Percentiles rank a stretch among this genome's conserved stretches.
Evolutionary conservation across 2,329 filamentous ascomycete species (phyloP).

Genomic region (Talaromyces sp.): DNA sequence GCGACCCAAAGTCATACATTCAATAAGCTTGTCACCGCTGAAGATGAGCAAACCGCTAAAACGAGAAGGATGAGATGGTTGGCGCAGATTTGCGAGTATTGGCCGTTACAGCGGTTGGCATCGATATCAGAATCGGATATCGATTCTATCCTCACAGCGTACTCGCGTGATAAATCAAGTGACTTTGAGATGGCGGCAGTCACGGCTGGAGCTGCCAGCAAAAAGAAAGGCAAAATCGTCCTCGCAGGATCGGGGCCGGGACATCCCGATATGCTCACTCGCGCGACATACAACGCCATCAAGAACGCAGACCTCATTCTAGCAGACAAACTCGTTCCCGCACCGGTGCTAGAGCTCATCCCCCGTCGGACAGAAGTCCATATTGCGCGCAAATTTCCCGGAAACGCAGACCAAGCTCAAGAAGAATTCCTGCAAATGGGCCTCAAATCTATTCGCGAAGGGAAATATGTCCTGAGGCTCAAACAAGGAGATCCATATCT

Average conservation of each 20-base stretch:
- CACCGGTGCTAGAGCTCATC: conserved; percentile 80
- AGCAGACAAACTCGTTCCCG: conserved; percentile 59
- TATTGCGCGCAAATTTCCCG: conserved; percentile 95
- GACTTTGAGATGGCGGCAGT: conserved; percentile 18
- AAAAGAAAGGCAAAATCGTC: conserved; percentile 65
- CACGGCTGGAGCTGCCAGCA: conserved; percentile 6
- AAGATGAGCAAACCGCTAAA: conserved; percentile 69
- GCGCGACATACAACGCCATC: conserved; percentile 50
- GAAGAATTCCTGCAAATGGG: conserved; percentile 80
- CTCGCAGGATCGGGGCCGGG: conserved; percentile 90
- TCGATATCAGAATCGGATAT: conserved; percentile 76
- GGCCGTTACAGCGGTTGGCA: conserved; percentile 81
- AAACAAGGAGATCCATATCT: conserved; percentile 98
- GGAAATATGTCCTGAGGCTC: conserved; percentile 77
- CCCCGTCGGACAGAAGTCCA: conserved; percentile 83
- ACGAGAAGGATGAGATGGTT: conserved; percentile 87
- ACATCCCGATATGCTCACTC: conserved; percentile 85
- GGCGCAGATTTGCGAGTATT: conserved; percentile 96
- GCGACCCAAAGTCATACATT: conserved; percentile 69
- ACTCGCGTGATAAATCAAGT: conserved; percentile 42
- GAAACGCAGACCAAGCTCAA: conserved; percentile 91
- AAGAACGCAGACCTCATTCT: conserved; percentile 47
- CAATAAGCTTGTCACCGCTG: conserved; percentile 73
- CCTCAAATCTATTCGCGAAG: conserved; percentile 62
- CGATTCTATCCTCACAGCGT: conserved; percentile 69